A percentile compares a stretch with the other conserved stretches of the same genome.
Conservation (phyloP, 1,284 basidiomycete genomes). For the Apiotrichum domesticum region DNA sequence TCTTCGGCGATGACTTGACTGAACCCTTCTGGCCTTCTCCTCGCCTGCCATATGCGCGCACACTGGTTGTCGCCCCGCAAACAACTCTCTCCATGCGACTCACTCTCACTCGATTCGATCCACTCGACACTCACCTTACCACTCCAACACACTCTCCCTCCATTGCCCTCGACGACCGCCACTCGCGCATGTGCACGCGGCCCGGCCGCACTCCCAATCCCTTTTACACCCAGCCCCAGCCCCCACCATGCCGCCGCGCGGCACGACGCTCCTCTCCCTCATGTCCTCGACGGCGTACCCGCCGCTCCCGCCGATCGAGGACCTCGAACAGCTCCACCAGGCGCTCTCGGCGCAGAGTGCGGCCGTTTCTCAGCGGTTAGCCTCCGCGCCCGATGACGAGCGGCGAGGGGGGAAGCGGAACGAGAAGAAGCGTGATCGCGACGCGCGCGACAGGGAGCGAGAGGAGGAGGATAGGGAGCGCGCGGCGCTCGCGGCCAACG, state of each 20-base stretch:
- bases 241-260: slow-evolving; percentile 21
- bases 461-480: slow-evolving; percentile 56
- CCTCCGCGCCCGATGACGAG: slow-evolving; percentile 57
- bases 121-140: not conserved
- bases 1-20: no score
- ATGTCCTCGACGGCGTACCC: slow-evolving; percentile 38
- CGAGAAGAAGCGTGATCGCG: slow-evolving; percentile 56
- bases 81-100: not conserved
- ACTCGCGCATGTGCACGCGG: no score
- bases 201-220: no score
- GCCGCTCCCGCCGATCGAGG: slow-evolving; percentile 61
- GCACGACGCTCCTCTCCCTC: slow-evolving; percentile 24
- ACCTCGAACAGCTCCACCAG: slow-evolving; percentile 59
- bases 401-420: slow-evolving; percentile 50
- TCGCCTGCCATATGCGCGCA: no score
- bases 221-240: not conserved
- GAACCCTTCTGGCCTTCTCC: no score
- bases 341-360: slow-evolving; percentile 57
- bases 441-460: slow-evolving; percentile 48
- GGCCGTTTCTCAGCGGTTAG: slow-evolving; percentile 54
- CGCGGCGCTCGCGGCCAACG: slow-evolving; percentile 40
- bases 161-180: no score
- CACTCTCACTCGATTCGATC: not conserved
- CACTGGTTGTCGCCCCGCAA: no score
- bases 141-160: not conserved